Percentiles rank a stretch among this genome's conserved stretches.
Evolutionary conservation across 345 rosid genomes (phyloP).

Genomic region (Microthlaspi erraticum): DNA sequence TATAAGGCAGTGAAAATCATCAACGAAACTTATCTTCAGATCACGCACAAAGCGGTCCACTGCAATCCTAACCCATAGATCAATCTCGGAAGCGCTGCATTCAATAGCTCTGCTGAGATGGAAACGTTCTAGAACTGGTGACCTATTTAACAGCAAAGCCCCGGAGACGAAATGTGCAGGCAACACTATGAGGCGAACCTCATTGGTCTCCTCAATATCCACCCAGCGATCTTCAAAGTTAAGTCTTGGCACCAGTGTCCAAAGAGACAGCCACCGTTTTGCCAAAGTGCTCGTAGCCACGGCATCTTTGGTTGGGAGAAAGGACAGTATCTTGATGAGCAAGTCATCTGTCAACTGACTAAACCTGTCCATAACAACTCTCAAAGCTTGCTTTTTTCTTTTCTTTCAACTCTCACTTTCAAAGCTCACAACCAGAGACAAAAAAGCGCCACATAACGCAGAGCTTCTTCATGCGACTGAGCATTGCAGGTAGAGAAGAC

Average conservation of each 20-base stretch:
- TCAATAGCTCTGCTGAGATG: slow-evolving; percentile 1
- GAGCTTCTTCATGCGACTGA: too few relatives aligned
- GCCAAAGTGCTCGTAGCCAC: slow-evolving; percentile 9
- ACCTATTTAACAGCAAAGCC: slow-evolving; percentile 12
- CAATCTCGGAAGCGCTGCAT: background rate
- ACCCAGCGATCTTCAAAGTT: background rate
- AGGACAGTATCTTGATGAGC: slow-evolving; percentile 13
- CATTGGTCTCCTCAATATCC: background rate
- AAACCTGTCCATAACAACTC: too few relatives aligned
- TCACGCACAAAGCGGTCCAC: slow-evolving; percentile 13
- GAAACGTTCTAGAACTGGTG: background rate
- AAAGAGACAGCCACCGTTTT: slow-evolving; percentile 25
- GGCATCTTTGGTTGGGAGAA: background rate
- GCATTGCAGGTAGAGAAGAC: too few relatives aligned
- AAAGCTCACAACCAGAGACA: too few relatives aligned
- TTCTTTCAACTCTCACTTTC: too few relatives aligned
- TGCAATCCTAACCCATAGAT: slow-evolving; percentile 23
- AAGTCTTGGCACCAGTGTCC: slow-evolving; percentile 35
- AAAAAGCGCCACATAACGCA: too few relatives aligned
- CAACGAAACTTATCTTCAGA: background rate
- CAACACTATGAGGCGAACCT: background rate
- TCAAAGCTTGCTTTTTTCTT: too few relatives aligned
- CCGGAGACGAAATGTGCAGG: background rate
- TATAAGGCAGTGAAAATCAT: background rate
- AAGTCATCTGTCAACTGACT: too few relatives aligned